Percentiles rank a stretch among this genome's conserved stretches.
These are phyloP conservation scores for Rhytidiadelphus loreus DNA, from an alignment of 225 moss, liverwort and hornwort genomes.

Conservation along the genomic window DNA sequence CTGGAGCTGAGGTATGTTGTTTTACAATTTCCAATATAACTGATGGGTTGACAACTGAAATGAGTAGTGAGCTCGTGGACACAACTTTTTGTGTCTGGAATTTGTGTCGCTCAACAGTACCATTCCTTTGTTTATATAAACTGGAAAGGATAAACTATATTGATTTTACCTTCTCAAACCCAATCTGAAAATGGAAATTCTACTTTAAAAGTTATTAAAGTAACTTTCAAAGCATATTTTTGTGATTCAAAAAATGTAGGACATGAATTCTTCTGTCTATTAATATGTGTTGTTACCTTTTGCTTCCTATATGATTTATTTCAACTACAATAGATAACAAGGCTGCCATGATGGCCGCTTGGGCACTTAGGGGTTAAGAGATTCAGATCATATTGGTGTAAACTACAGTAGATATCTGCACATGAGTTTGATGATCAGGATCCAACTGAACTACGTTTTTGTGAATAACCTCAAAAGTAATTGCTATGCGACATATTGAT, in stretches of 20 bases:
- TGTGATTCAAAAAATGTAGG: neutral
- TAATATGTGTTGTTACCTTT: neutral
- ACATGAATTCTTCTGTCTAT: neutral
- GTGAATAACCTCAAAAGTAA: neutral
- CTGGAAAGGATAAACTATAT: neutral
- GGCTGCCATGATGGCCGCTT: neutral
- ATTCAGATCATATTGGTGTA: neutral
- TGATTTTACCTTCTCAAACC: neutral
- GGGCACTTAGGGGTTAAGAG: neutral
- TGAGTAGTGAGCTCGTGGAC: neutral
- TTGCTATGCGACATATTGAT: neutral
- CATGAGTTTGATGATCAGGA: neutral
- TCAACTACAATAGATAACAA: neutral
- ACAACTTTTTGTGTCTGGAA: neutral
- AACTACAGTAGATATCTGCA: neutral
- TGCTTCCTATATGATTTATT: neutral
- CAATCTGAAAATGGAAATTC: neutral
- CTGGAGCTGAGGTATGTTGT: slow-evolving; percentile 35
- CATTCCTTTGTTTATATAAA: neutral
- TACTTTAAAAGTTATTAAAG: neutral
- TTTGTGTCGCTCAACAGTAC: neutral
- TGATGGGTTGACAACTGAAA: neutral
- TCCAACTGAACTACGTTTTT: neutral
- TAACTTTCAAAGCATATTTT: neutral
- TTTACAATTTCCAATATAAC: neutral